Percentiles rank a stretch among this genome's conserved stretches.
Conservation (phyloP, 1,284 basidiomycete genomes). For the Fistulinella cinereoalba region DNA sequence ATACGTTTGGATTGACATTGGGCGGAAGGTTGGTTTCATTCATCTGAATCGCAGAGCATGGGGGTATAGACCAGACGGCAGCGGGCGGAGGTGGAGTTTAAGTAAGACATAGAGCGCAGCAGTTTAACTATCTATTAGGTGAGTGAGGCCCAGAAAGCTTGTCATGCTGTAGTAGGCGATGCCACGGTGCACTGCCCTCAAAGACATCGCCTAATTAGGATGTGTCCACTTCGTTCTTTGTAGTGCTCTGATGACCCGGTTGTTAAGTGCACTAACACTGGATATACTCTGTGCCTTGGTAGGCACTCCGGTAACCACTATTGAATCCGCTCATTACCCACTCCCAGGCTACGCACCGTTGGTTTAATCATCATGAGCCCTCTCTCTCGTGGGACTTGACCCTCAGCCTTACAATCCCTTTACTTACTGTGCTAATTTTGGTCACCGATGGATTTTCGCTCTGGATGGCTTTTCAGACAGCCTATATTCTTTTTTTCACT, state of each 20-base stretch:
- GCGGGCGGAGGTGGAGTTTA: no score
- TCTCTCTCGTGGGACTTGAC: slow-evolving; percentile 16
- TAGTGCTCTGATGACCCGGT: no score
- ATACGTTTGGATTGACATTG: slow-evolving; percentile 22
- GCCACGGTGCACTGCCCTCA: no score
- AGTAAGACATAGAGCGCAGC: no score
- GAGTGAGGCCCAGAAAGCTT: no score
- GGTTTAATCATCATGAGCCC: slow-evolving; percentile 22
- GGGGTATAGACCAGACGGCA: not conserved
- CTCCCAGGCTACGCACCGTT: slow-evolving; percentile 12
- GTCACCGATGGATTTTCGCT: slow-evolving; percentile 8
- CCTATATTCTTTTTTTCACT: slow-evolving; percentile 19
- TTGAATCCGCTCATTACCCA: not conserved
- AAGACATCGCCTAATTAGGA: not conserved
- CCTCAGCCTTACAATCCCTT: slow-evolving; percentile 11
- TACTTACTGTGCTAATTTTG: slow-evolving; percentile 12
- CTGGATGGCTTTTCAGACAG: slow-evolving; percentile 2
- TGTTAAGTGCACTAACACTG: slow-evolving; percentile 5
- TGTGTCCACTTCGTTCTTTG: no score
- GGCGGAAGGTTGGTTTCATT: slow-evolving; percentile 4
- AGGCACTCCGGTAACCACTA: not conserved
- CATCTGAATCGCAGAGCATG: slow-evolving; percentile 6
- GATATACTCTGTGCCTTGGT: slow-evolving; percentile 26
- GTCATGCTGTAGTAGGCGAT: no score
- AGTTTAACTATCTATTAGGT: no score